Base-by-base conservation (phyloP, 1,139 yeast genomes). In the Arxiozyma bovina region DNA sequence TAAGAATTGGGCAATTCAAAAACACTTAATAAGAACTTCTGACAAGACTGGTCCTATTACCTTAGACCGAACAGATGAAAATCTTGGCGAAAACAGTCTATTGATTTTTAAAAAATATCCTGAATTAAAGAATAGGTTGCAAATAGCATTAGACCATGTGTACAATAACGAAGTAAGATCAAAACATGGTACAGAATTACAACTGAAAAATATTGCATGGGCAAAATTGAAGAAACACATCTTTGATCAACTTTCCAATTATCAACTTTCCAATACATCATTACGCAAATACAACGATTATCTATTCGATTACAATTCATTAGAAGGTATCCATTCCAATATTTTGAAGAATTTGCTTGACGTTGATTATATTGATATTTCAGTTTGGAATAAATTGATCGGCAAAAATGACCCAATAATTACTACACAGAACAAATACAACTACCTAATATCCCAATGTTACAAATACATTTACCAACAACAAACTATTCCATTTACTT, bases 401-500 rank as follows among this genome's bases (percentile, higher is more conserved):
- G 66, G 65, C 20, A 47, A 48, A 51, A 7, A 50, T 58, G 22
- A 45, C 55, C 18, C 20, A 51, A 34, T 34, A 15, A 42, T 56
- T 7, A 52, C 59, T 1, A 47, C 30, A 17, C 52, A 51, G 25
- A 59, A 58, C 6, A 61, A 61, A 52, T 61, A 49, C 44, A 45
- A 55, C 21, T 56, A 63, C 51, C 43, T 66, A 15, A 17, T 67
- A 21, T 48, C 57, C 15, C 56, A 17, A 61, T 57, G 49, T 38
- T 46, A 34, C 23, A 61, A 60, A 34, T 51, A 57, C 41, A 61
- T 66, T 11, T 57, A 60, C 40, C 60, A 58, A 11, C 62, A 67
- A 52, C 66, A 67, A 50, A 59, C 60, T 1, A 45, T 65, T n/a
- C 69, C 69, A 3, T 46, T 42, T 50, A 34, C 18, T 2, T 15